phyloP scores from a whole-genome alignment of 2,329 filamentous ascomycete species.

The Microsporum ferrugineum region DNA sequence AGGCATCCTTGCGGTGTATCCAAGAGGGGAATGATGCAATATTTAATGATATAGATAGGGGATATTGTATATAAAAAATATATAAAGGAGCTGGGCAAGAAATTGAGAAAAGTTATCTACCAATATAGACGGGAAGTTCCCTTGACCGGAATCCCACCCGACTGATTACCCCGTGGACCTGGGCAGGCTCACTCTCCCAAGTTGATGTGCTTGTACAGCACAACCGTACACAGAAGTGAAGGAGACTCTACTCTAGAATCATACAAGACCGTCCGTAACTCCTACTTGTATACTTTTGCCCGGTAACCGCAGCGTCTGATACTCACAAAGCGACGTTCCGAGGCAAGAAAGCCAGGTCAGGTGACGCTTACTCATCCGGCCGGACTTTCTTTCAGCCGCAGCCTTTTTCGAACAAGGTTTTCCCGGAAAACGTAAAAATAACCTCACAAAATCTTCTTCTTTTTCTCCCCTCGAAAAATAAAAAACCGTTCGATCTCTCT shows the following conservation, averaged over 20 bases:
- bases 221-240: no score
- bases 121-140: background rate
- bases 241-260: no score
- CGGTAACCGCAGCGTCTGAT: no score
- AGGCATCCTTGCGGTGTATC: conserved; percentile 17
- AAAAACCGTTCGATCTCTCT: background rate
- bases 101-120: background rate
- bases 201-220: no score
- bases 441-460: background rate
- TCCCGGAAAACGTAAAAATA: background rate
- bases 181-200: no score
- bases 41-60: background rate
- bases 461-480: background rate
- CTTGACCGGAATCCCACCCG: background rate
- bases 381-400: background rate
- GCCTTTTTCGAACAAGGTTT: background rate
- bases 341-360: background rate
- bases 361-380: background rate
- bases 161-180: no score
- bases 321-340: no score
- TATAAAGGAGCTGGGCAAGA: background rate
- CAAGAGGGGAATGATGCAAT: background rate
- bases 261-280: no score
- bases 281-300: no score
- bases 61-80: no score